phyloP scores from a whole-genome alignment of 169 alveolate species.

The Eimeria necatrix region DNA sequence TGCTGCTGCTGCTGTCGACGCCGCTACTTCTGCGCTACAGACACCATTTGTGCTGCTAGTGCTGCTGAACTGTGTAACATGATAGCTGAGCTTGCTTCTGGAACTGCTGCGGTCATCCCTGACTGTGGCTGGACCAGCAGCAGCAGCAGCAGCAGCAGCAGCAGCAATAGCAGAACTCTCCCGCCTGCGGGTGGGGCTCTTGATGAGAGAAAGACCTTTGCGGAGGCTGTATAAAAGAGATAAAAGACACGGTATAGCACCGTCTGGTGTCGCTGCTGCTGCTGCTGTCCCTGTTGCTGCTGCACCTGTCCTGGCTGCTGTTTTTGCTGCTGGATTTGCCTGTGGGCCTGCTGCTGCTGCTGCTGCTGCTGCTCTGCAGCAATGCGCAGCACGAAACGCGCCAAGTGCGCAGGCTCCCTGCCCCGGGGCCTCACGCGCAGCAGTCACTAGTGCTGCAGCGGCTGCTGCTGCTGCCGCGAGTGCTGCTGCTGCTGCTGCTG shows the following conservation, averaged over 20 bases:
- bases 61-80: constrained; percentile 11
- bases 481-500: background rate
- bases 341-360: constrained; percentile 8
- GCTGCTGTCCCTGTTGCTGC: constrained; percentile 6
- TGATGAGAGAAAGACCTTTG: background rate
- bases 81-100: background rate
- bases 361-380: constrained; percentile 2
- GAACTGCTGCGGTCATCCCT: constrained; percentile 1
- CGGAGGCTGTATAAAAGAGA: too few species aligned
- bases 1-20: constrained; percentile 19
- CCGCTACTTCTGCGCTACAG: background rate
- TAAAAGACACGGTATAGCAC: background rate
- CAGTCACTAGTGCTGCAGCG: background rate
- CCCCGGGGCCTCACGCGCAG: background rate
- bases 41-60: background rate
- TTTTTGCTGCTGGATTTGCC: background rate
- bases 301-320: constrained; percentile 6
- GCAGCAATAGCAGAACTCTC: background rate
- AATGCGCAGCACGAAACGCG: background rate
- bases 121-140: background rate
- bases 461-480: constrained; percentile 10
- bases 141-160: constrained; percentile 48
- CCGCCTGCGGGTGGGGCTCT: background rate
- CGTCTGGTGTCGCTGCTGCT: background rate
- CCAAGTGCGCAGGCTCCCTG: background rate